Evolutionary conservation across 1,284 basidiomycete species (phyloP), one percentile per base, ranked within the genome.

Genomic region (Leucoagaricus sp.): DNA sequence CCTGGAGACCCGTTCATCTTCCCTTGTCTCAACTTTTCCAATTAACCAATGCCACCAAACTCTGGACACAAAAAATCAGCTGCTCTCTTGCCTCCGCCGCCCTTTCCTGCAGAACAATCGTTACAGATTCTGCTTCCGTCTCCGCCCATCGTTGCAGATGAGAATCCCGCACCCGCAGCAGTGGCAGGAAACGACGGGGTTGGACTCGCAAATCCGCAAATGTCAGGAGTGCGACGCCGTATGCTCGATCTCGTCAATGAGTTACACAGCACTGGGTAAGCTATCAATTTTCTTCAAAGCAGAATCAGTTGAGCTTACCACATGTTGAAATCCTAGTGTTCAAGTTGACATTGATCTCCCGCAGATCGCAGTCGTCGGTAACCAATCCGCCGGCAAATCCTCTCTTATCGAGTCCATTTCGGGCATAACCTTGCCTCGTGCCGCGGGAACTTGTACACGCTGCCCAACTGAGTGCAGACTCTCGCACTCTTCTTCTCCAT

Each of bases 341-440:
- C 80, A 86, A 60, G 72, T 79, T 1, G 86, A 89, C 49, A 81
- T 90, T 2, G 86, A 89, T 63, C 70, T 90, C 0, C 88, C 89
- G 0, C 77, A 82, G 61, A 87, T 90, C 15, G 86, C 83, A 0
- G 88, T 86, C 45, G 79, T 89, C 8, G 86, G 86, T 0, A 78
- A 74, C 7, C 86, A 89, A 60, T 86, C 83, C 46, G 84, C 85
- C 0, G 89, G 89, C 0, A 91, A 91, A 61, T 88, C 86, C 0
- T 89, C 86, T 0, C 73, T 91, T 1, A 88, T 91, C 13, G 88
- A 91, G 62, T 79, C 86, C 0, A 89, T 91, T 28, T 87, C 84
- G 15, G 87, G 86, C 0, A 82, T 91, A 50, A 85, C 79, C 0
- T 69, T 91, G 0, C 88, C 88, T 15, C 80, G 87, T 4, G 84